Percentiles rank a stretch among this genome's conserved stretches.
phyloP scores from a whole-genome alignment of 257 asterid genomes.

The Rauvolfia tetraphylla region DNA sequence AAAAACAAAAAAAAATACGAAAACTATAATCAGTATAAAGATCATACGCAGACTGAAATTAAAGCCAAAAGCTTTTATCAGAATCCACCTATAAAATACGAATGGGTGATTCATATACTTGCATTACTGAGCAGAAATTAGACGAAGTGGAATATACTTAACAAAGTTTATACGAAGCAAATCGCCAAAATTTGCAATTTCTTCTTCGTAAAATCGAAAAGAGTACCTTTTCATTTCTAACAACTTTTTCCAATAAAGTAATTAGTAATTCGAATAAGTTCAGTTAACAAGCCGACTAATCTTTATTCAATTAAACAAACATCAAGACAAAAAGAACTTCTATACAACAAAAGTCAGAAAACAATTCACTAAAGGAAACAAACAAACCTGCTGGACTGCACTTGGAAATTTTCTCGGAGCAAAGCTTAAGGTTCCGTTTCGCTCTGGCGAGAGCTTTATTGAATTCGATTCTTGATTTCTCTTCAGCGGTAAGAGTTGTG shows the following conservation, averaged over 20 bases:
- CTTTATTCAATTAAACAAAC: constrained; percentile 14
- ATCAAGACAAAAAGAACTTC: neutral
- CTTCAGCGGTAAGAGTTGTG: constrained; percentile 43
- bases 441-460: constrained; percentile 74
- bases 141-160: too few species aligned
- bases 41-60: too few species aligned
- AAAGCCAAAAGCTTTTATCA: too few species aligned
- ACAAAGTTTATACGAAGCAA: too few species aligned
- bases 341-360: neutral
- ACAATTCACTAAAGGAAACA: neutral
- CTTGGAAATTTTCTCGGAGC: constrained; percentile 54
- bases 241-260: neutral
- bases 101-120: too few species aligned
- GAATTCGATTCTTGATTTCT: constrained; percentile 62
- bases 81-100: too few species aligned
- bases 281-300: neutral
- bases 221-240: neutral
- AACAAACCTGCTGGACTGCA: constrained; percentile 39
- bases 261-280: neutral
- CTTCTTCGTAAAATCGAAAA: too few species aligned
- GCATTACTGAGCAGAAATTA: too few species aligned
- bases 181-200: neutral
- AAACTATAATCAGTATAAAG: too few species aligned
- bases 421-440: constrained; percentile 60
- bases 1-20: too few species aligned